Evolutionary conservation across 139 green algal species (phyloP), one percentile per base, ranked within the genome.

Genomic region (Spirogloea muscicola): DNA sequence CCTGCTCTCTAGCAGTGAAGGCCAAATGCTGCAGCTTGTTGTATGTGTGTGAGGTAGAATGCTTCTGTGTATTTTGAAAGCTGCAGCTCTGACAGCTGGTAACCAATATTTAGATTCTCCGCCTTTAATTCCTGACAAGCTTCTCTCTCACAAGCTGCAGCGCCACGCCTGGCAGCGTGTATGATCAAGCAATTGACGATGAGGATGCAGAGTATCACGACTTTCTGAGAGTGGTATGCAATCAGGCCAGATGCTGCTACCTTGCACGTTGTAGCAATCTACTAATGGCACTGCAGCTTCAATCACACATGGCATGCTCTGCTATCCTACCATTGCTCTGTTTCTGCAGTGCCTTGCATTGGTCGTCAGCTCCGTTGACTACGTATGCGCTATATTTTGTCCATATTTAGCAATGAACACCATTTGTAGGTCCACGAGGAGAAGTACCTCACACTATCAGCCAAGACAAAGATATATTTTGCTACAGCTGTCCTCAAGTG

Each of bases 381-480:
- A 55, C 46, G 46, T 55, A 21, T 55, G 21, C 21, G 46, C n/a
- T 55, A 21, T n/a, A 55, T 21, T 55, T 55, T n/a, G n/a, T 55
- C n/a, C 46, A 55, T 10, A 51, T 25, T 10, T 51, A 51, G 43
- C 10, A 13, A 13, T 10, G 55, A 64, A 55, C 21, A 21, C 21
- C 21, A 55, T 55, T 55, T 55, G 21, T 21, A 55, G 3, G 64
- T 86, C 13, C 82, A 89, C 37, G 72, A 83, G 49, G 74, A 82
- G 46, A 82, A 84, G 13, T 89, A 87, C 40, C 74, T 55, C 0
- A 69, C 88, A 61, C 79, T 89, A 33, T 76, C 82, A 6, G 61
- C 73, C 37, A 90, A 90, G 62, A 90, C 82, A 21, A 73, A 86
- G 2, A 76, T 75, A 52, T 79, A 88, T 44, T 88, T 87, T 41